Conservation (phyloP, 176 grass and related monocot genomes). For the Pontederia crassipes region DNA sequence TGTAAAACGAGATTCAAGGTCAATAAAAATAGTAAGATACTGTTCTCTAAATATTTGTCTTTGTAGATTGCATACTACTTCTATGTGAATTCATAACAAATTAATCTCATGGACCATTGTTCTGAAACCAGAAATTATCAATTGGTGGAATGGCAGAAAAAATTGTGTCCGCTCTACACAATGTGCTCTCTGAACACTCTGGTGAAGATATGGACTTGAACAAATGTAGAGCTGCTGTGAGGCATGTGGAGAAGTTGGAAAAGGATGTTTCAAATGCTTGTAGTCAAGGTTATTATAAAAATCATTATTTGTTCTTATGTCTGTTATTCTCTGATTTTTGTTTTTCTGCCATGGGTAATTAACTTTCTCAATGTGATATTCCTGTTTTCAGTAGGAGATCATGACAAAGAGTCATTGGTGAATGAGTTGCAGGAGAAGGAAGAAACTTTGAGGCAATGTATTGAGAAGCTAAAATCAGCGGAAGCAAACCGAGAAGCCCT, state of each 20-base stretch:
- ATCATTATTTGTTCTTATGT: constrained; percentile 9
- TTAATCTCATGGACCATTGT: constrained; percentile 3
- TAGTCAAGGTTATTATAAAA: constrained; percentile 38
- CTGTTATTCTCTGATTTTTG: not conserved
- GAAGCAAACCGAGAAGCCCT: constrained; percentile 60
- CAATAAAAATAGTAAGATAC: constrained; percentile 71
- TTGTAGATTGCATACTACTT: not conserved
- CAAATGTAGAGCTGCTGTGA: constrained; percentile 64
- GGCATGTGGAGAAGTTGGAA: constrained; percentile 57
- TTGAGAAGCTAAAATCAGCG: constrained; percentile 64
- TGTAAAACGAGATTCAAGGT: constrained; percentile 72
- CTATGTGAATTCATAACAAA: constrained; percentile 10
- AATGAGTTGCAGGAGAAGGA: constrained; percentile 65
- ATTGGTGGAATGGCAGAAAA: constrained; percentile 77
- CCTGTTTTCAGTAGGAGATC: constrained; percentile 53
- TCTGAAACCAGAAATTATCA: constrained; percentile 62
- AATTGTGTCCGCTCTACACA: constrained; percentile 74
- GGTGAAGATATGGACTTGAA: constrained; percentile 58
- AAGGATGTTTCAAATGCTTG: constrained; percentile 63
- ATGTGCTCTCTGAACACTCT: constrained; percentile 45
- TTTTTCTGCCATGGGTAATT: not conserved
- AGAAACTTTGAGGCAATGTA: constrained; percentile 52
- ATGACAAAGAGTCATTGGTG: constrained; percentile 46
- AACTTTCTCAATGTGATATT: not conserved
- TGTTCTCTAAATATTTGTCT: constrained; percentile 2